Evolutionary conservation across 805 yeast genomes (phyloP).

Genomic region (Kodamaea laetipori): DNA sequence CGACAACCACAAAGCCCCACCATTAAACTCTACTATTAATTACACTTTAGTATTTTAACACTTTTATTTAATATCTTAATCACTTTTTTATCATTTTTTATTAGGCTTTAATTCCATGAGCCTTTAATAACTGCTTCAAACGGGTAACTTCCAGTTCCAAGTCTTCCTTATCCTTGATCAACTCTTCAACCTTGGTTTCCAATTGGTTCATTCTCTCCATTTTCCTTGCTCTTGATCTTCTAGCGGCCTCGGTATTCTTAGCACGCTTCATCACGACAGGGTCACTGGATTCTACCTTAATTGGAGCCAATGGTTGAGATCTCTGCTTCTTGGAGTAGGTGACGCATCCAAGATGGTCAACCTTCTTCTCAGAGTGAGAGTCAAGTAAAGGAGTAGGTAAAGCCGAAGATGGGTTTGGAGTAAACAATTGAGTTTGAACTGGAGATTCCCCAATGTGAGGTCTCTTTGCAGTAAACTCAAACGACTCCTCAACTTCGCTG

Average conservation of each 20-base stretch:
- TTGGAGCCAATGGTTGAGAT: conserved; percentile 67
- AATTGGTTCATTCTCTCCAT: conserved; percentile 83
- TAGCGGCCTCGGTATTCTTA: conserved; percentile 96
- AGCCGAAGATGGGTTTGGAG: conserved; percentile 34
- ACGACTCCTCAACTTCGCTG: conserved; percentile 7
- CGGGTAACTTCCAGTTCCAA: conserved; percentile 66
- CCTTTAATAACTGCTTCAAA: conserved; percentile 51
- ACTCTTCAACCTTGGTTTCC: conserved; percentile 71
- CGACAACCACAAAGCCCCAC: too few species aligned
- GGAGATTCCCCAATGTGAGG: conserved; percentile 9
- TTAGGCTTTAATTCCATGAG: conserved; percentile 8
- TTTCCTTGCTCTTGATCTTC: conserved; percentile 92
- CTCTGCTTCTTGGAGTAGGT: conserved; percentile 80
- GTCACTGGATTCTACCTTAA: conserved; percentile 60
- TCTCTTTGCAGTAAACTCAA: not conserved
- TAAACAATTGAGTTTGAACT: conserved; percentile 25
- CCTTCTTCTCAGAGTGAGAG: conserved; percentile 27
- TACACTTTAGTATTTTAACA: too few species aligned
- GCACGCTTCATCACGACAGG: conserved; percentile 86
- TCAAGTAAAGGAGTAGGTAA: conserved; percentile 38
- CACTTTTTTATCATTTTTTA: not conserved
- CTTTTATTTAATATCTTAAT: not conserved
- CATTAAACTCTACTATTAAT: too few species aligned
- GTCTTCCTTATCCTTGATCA: conserved; percentile 58
- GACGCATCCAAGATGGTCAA: conserved; percentile 75